Evolutionary conservation across 495 filamentous ascomycete genomes (phyloP), one percentile per base, ranked within the genome.

Genomic region (Penicillium soppii): DNA sequence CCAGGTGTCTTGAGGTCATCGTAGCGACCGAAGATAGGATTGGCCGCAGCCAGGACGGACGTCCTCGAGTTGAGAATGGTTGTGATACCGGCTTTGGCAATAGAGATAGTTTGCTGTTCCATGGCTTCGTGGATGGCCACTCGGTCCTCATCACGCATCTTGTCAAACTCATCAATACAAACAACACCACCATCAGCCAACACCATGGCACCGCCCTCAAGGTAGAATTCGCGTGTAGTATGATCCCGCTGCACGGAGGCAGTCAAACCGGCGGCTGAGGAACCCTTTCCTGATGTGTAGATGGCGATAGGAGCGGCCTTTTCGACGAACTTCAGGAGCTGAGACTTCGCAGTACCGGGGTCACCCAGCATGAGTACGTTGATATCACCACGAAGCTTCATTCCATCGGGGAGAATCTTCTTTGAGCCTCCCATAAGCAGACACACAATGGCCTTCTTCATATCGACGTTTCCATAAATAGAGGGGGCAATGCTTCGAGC

Each of bases 51-150:
- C 17, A 99, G 80, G 2, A 99, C 95, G 2, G 90, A 95, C 1
- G 95, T 97, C 46, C 95, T 78, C 2, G 95, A 91, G 66, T 99
- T 99, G 20, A 99, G 81, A 53, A 99, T 97, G 1, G 95, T 99
- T 13, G 95, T 99, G 61, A 99, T 97, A 62, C 95, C 95, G 4
- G 95, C 95, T 71, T 99, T 99, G 55, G 95, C 95, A 61, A 99
- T 97, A 8, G 95, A 99, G 50, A 99, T 99, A 6, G 95, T 99
- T 70, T 99, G 95, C 71, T 99, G 95, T 63, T 99, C 95, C 95
- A 99, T 99, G 50, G 95, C 95, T 81, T 99, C 95, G 78, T 99
- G 95, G 68, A 99, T 99, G 7, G 95, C 95, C 17, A 99, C 95
- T 56, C 95, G 83, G 57, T 99, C 95, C 69, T 99, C 95, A 68